These are phyloP conservation scores for Wickerhamomyces sp. DNA, from an alignment of 1,139 yeast species.

Conservation along the genomic window DNA sequence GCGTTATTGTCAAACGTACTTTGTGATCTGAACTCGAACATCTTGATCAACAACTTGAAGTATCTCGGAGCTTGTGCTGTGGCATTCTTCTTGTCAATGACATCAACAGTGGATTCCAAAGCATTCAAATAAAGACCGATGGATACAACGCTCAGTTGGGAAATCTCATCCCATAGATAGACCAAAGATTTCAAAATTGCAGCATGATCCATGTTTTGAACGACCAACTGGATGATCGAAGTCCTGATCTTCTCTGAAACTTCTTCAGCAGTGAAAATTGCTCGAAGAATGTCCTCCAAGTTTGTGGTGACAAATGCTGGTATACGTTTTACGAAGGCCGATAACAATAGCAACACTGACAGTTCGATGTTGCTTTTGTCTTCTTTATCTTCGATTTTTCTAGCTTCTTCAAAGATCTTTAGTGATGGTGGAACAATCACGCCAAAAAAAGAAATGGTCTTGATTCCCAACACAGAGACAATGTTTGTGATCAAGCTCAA, in stretches of 20 bases:
- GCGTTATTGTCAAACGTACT: conserved; percentile 66
- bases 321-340: conserved; percentile 74
- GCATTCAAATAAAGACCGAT: conserved; percentile 67
- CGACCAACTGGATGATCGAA: conserved; percentile 57
- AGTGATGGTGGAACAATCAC: conserved; percentile 76
- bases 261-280: conserved; percentile 51
- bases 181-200: conserved; percentile 58
- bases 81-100: conserved; percentile 69
- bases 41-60: conserved; percentile 62
- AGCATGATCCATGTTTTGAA: conserved; percentile 63
- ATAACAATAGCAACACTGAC: conserved; percentile 64
- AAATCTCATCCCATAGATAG: conserved; percentile 58
- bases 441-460: conserved; percentile 79
- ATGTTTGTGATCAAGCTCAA: conserved; percentile 67
- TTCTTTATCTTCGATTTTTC: conserved; percentile 26
- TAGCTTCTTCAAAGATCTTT: conserved; percentile 45
- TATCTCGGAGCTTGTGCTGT: conserved; percentile 64
- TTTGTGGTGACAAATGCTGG: conserved; percentile 82
- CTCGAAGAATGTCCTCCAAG: conserved; percentile 53
- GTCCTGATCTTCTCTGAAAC: conserved; percentile 59
- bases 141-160: conserved; percentile 38
- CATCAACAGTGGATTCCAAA: conserved; percentile 60
- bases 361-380: conserved; percentile 43
- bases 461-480: conserved; percentile 74
- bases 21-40: conserved; percentile 63